Percentiles rank a stretch among this genome's conserved stretches.
Conservation (phyloP, 768 basidiomycete genomes). For the Boletus sp. region DNA sequence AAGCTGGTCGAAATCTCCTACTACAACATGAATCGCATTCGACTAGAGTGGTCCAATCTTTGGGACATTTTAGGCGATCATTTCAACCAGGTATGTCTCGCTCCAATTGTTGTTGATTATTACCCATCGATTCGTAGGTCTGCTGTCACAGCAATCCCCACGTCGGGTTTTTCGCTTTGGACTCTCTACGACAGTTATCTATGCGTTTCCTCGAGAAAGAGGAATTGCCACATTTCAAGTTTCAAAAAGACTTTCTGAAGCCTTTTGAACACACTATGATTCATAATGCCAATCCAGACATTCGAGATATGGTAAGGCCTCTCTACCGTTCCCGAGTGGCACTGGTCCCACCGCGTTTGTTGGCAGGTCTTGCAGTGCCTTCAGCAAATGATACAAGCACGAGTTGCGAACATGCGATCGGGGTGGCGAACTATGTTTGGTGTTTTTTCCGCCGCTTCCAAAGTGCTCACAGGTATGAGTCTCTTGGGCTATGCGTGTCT, state of each 20-base stretch:
- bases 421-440: conserved; percentile 99
- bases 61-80: conserved; percentile 99
- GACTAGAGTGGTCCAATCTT: conserved; percentile 95
- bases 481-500: neutral
- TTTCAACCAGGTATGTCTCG: conserved; percentile 78
- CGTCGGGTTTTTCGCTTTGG: conserved; percentile 94
- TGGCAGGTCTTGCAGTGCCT: conserved; percentile 90
- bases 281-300: conserved; percentile 92
- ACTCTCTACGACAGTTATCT: conserved; percentile 92
- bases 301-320: conserved; percentile 85
- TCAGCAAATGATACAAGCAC: conserved; percentile 97
- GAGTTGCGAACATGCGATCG: conserved; percentile 91
- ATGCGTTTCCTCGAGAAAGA: conserved; percentile 99
- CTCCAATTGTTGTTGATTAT: neutral
- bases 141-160: conserved; percentile 98
- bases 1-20: conserved; percentile 99
- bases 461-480: conserved; percentile 74
- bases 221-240: conserved; percentile 96
- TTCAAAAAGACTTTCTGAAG: conserved; percentile 98
- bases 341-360: neutral
- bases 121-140: conserved; percentile 52
- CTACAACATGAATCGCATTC: conserved; percentile 98
- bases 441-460: conserved; percentile 95
- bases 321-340: neutral
- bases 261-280: conserved; percentile 99